A percentile compares a stretch with the other conserved stretches of the same genome.
These are phyloP conservation scores for Taphrina wiesneri DNA, from an alignment of 1,139 yeast genomes.

Conservation along the genomic window DNA sequence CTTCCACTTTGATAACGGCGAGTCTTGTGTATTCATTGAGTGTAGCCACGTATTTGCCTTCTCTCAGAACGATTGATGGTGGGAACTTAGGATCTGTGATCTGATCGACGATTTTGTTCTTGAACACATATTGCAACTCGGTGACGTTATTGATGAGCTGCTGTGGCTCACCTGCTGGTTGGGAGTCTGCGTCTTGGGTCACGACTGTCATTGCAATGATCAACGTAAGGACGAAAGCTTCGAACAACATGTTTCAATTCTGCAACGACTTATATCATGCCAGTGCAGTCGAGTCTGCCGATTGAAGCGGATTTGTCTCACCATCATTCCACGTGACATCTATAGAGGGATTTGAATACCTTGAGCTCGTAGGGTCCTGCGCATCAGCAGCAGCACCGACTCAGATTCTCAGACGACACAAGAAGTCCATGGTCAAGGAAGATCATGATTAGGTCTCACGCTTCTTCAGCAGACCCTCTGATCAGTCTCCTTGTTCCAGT, in stretches of 20 bases:
- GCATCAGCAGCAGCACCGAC: no score
- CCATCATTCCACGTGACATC: no score
- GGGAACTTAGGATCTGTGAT: neutral
- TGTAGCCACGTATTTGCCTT: neutral
- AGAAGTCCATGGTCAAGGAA: no score
- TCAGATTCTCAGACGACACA: no score
- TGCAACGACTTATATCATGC: no score
- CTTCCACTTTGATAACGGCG: neutral
- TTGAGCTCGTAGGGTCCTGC: no score
- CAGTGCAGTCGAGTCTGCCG: no score
- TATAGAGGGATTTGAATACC: no score
- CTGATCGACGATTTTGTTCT: neutral
- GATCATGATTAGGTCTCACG: neutral
- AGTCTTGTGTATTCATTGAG: neutral
- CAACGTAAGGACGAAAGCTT: neutral
- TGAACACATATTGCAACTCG: neutral
- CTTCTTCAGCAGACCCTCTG: no score
- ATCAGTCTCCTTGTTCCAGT: no score
- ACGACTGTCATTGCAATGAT: neutral
- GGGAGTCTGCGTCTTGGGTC: neutral
- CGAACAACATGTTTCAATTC: neutral
- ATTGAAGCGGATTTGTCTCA: no score
- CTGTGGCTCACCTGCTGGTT: neutral
- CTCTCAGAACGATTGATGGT: neutral
- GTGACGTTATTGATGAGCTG: neutral